These are phyloP conservation scores for Rubroboletus pulcherrimus DNA, from an alignment of 768 basidiomycete species.

Conservation along the genomic window DNA sequence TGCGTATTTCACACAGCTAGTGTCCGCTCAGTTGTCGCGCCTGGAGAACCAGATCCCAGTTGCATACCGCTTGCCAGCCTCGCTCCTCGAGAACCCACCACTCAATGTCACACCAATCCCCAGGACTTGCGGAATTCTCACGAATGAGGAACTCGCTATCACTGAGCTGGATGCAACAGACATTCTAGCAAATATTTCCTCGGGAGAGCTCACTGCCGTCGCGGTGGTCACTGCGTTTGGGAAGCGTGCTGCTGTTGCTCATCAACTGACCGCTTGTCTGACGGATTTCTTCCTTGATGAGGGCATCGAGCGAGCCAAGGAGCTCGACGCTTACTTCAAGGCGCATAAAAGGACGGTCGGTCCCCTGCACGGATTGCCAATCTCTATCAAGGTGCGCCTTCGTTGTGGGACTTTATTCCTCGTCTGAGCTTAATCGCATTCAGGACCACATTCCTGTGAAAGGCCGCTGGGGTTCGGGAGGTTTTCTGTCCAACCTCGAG, in stretches of 20 bases:
- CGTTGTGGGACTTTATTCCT: background rate
- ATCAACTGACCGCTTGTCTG: conserved; percentile 41
- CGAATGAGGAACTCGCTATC: conserved; percentile 29
- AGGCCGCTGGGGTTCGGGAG: conserved; percentile 37
- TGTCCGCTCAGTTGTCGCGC: conserved; percentile 14
- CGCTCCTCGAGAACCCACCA: conserved; percentile 19
- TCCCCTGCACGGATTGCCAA: conserved; percentile 41
- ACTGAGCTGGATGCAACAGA: conserved; percentile 38
- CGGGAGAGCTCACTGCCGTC: conserved; percentile 34
- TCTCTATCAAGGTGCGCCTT: conserved; percentile 36
- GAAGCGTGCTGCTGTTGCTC: conserved; percentile 51
- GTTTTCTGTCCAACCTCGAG: conserved; percentile 30
- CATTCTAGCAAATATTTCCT: conserved; percentile 27
- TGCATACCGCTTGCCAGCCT: conserved; percentile 12
- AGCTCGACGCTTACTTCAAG: conserved; percentile 39
- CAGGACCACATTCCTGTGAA: conserved; percentile 41
- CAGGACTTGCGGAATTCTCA: conserved; percentile 29
- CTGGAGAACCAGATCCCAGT: conserved; percentile 23
- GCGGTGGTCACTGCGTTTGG: conserved; percentile 41
- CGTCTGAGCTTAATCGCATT: background rate
- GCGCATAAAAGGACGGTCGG: conserved; percentile 39
- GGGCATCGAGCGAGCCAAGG: conserved; percentile 35
- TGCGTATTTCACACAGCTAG: conserved; percentile 16
- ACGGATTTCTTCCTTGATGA: conserved; percentile 46
- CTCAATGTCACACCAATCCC: conserved; percentile 34